A percentile compares a stretch with the other conserved stretches of the same genome.
These are phyloP conservation scores for Phytophthora multivora DNA, from an alignment of 352 stramenopile genomes.

Conservation along the genomic window DNA sequence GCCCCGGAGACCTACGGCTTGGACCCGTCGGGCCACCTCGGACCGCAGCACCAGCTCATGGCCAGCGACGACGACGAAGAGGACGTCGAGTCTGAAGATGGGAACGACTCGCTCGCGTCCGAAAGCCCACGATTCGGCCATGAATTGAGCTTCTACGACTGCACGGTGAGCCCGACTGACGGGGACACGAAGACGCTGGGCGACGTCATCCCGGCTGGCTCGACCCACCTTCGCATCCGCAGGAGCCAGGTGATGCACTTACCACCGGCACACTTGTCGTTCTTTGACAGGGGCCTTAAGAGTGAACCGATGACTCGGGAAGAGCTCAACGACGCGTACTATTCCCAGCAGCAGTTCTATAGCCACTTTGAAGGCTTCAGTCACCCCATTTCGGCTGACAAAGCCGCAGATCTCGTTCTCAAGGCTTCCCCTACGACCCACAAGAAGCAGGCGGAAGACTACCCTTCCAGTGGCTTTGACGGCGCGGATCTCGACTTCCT, in stretches of 20 bases:
- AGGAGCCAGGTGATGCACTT: slow-evolving; percentile 49
- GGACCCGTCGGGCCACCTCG: slow-evolving; percentile 57
- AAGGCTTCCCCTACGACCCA: slow-evolving; percentile 11
- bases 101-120: slow-evolving; percentile 51
- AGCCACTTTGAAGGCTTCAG: slow-evolving; percentile 17
- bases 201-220: slow-evolving; percentile 47
- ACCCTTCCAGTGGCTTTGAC: slow-evolving; percentile 35
- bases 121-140: slow-evolving; percentile 51
- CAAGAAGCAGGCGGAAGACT: slow-evolving; percentile 32
- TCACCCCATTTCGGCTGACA: slow-evolving; percentile 16
- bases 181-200: slow-evolving; percentile 40
- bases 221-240: slow-evolving; percentile 53
- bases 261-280: slow-evolving; percentile 25
- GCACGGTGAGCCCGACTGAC: slow-evolving; percentile 57
- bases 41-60: slow-evolving; percentile 35
- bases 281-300: slow-evolving; percentile 17
- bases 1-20: slow-evolving; percentile 71
- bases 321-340: slow-evolving; percentile 21
- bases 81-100: slow-evolving; percentile 63
- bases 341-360: slow-evolving; percentile 20
- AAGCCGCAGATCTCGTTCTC: slow-evolving; percentile 19
- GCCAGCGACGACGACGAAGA: slow-evolving; percentile 43
- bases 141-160: slow-evolving; percentile 46
- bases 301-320: slow-evolving; percentile 7
- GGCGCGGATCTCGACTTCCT: slow-evolving; percentile 40